Conservation (phyloP, 192 early-diverging fungal species). For the Chytriomyces hyalinus region DNA sequence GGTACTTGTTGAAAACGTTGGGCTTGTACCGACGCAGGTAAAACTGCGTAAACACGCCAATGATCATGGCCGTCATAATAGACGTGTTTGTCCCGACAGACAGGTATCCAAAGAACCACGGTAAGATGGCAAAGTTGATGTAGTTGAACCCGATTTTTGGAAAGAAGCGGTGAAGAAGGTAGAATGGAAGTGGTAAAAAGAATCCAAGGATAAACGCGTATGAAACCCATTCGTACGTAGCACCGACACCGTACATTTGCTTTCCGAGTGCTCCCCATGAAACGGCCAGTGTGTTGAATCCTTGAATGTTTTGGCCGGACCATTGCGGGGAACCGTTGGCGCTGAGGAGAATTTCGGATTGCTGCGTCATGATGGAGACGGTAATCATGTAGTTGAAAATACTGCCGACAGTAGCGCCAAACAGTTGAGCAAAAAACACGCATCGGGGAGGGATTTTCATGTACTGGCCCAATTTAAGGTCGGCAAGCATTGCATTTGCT, state of each 20-base stretch:
- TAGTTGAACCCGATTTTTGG: slow-evolving; percentile 74
- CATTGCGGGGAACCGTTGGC: slow-evolving; percentile 63
- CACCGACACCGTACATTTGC: slow-evolving; percentile 72
- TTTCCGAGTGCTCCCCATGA: slow-evolving; percentile 72
- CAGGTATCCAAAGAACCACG: slow-evolving; percentile 54
- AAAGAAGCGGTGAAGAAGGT: slow-evolving; percentile 60
- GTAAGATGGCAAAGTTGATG: slow-evolving; percentile 74
- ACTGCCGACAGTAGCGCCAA: slow-evolving; percentile 65
- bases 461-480: slow-evolving; percentile 70
- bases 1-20: slow-evolving; percentile 65
- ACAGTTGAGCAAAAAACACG: slow-evolving; percentile 75
- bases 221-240: slow-evolving; percentile 50
- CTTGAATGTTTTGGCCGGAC: slow-evolving; percentile 63
- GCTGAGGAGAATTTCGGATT: slow-evolving; percentile 18
- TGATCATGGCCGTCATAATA: slow-evolving; percentile 43
- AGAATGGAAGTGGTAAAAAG: slow-evolving; percentile 73
- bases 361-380: slow-evolving; percentile 6
- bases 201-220: slow-evolving; percentile 57
- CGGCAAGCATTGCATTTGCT: slow-evolving; percentile 63
- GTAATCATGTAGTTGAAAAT: slow-evolving; percentile 36
- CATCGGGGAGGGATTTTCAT: slow-evolving; percentile 77
- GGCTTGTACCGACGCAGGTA: slow-evolving; percentile 67
- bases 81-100: slow-evolving; percentile 32
- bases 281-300: slow-evolving; percentile 73
- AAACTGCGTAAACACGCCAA: slow-evolving; percentile 75